These are phyloP conservation scores for Soucietia sequanensis DNA, from an alignment of 805 yeast species.

Conservation along the genomic window DNA sequence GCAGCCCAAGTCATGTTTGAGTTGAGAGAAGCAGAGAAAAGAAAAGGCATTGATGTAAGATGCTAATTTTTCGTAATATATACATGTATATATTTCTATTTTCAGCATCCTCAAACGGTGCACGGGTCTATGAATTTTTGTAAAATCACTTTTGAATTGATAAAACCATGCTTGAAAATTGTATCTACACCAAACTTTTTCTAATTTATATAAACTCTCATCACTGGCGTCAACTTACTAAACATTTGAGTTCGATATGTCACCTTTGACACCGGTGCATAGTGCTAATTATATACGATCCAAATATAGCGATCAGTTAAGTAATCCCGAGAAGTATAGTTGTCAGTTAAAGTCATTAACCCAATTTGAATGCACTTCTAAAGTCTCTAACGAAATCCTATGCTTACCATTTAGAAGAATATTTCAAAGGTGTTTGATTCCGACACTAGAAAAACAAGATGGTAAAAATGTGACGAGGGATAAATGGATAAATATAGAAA, in stretches of 20 bases:
- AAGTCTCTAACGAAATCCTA: conserved; percentile 32
- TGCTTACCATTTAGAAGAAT: conserved; percentile 44
- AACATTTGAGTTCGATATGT: no score
- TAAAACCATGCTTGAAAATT: background rate
- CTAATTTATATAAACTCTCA: no score
- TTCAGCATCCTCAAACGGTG: no score
- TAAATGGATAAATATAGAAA: conserved; percentile 39
- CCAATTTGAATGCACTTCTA: conserved; percentile 44
- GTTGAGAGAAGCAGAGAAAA: conserved; percentile 77
- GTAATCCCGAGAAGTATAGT: conserved; percentile 28
- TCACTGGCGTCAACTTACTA: no score
- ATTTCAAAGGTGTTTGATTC: conserved; percentile 39
- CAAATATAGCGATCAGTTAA: conserved; percentile 24
- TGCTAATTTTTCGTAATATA: no score
- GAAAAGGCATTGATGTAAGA: conserved; percentile 78
- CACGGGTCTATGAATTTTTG: background rate
- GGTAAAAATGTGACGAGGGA: conserved; percentile 25
- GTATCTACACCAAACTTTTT: no score
- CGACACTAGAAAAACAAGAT: conserved; percentile 15
- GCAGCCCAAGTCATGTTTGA: conserved; percentile 96
- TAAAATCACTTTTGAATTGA: no score
- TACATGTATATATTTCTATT: no score
- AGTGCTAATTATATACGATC: conserved; percentile 24
- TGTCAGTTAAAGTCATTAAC: conserved; percentile 34
- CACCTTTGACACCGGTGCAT: conserved; percentile 45